Percentiles rank a stretch among this genome's conserved stretches.
Evolutionary conservation across 2,329 filamentous ascomycete species (phyloP).

Genomic region (Aspergillus fumigatus): DNA sequence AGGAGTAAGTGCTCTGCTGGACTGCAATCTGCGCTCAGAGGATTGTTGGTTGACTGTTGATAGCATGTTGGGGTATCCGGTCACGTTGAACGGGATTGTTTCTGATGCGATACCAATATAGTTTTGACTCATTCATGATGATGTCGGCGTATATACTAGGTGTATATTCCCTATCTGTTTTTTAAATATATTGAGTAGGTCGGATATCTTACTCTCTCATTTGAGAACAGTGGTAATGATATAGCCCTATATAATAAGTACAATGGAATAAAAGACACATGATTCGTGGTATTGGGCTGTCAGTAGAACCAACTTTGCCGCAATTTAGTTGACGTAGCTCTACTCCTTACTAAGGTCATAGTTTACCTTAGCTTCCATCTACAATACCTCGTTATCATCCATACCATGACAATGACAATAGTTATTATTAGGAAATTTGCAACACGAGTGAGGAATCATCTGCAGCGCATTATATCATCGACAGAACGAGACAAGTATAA

Average conservation of each 20-base stretch:
- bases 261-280: too few species aligned
- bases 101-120: slow-evolving; percentile 45
- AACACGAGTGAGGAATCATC: not conserved
- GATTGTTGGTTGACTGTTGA: slow-evolving; percentile 14
- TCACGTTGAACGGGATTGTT: slow-evolving; percentile 49
- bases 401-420: not conserved
- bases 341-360: not conserved
- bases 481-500: not conserved
- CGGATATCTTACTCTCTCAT: not conserved
- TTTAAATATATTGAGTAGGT: not conserved
- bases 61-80: slow-evolving; percentile 50
- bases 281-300: not conserved
- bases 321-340: too few species aligned
- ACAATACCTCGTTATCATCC: not conserved
- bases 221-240: not conserved
- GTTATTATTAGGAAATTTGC: not conserved
- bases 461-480: not conserved
- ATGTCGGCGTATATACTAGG: not conserved
- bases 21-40: not conserved
- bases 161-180: not conserved
- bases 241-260: not conserved
- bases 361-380: not conserved
- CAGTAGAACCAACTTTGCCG: not conserved
- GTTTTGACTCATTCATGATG: not conserved
- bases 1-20: slow-evolving; percentile 40